Percentiles rank a stretch among this genome's conserved stretches.
Evolutionary conservation across 495 filamentous ascomycete genomes (phyloP).

Genomic region (Tuber microsphaerosporum): DNA sequence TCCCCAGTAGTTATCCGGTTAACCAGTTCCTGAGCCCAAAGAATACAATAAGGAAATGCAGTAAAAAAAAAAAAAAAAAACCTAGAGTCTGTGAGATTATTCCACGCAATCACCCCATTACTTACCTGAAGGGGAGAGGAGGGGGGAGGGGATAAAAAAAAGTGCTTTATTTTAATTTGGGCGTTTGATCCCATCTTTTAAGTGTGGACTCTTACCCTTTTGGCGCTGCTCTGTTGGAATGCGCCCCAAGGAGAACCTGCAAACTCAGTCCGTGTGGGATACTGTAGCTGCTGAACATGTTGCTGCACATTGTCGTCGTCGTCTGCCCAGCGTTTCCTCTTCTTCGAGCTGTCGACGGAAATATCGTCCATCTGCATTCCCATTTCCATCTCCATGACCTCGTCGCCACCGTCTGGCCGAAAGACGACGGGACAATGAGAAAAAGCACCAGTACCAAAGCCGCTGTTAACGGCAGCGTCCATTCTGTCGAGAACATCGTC

Average conservation of each 20-base stretch:
- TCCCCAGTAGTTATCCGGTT: constrained; percentile 21
- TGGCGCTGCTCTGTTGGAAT: constrained; percentile 26
- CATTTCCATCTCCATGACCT: constrained; percentile 37
- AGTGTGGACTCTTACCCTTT: constrained; percentile 28
- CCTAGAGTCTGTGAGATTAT: constrained; percentile 4
- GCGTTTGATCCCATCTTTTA: constrained; percentile 11
- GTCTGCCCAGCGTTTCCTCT: constrained; percentile 32
- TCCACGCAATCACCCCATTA: constrained; percentile 3
- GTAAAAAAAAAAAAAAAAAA: constrained; percentile 16
- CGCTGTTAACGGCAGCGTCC: constrained; percentile 19
- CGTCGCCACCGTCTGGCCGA: constrained; percentile 22
- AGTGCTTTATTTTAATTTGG: neutral
- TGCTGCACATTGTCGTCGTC: constrained; percentile 25
- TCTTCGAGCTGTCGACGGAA: constrained; percentile 26
- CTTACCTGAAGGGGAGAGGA: neutral
- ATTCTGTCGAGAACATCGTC: constrained; percentile 31
- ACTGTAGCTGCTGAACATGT: constrained; percentile 19
- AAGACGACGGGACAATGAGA: constrained; percentile 19
- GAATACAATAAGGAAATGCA: constrained; percentile 9
- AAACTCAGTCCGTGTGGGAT: constrained; percentile 15
- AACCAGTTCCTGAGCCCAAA: constrained; percentile 26
- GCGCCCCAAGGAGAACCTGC: constrained; percentile 20
- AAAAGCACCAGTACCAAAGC: constrained; percentile 11
- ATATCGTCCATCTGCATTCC: constrained; percentile 30
- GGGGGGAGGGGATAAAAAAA: neutral